These are phyloP conservation scores for Croton setiger DNA, from an alignment of 441 rosid genomes.

Conservation along the genomic window DNA sequence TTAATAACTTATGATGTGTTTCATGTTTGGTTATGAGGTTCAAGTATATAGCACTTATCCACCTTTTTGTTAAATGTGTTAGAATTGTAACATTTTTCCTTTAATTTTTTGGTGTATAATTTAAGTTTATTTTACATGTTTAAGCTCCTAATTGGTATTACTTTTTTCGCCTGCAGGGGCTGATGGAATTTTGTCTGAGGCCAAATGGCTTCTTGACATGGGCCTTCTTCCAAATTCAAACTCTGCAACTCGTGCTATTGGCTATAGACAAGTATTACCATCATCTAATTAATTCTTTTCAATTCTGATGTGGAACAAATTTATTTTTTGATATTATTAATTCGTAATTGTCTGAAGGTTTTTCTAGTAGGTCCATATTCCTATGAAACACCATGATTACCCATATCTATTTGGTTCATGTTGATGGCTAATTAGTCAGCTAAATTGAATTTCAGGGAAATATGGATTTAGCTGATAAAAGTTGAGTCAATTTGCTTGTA, in stretches of 20 bases:
- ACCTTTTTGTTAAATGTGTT: neutral
- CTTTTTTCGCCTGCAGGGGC: constrained; percentile 32
- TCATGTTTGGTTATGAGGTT: neutral
- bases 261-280: constrained; percentile 70
- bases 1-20: neutral
- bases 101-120: neutral
- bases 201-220: constrained; percentile 72
- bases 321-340: neutral
- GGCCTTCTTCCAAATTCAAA: constrained; percentile 83
- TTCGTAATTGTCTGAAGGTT: constrained; percentile 1
- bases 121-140: too few species aligned
- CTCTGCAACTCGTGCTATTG: constrained; percentile 91
- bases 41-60: neutral
- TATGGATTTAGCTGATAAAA: neutral
- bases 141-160: neutral
- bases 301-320: neutral
- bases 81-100: neutral
- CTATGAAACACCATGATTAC: neutral
- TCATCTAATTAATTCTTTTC: neutral
- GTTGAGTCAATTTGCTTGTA: neutral
- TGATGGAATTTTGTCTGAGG: constrained; percentile 73
- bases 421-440: neutral
- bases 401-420: neutral
- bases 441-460: neutral
- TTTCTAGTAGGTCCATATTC: neutral